Percentiles rank a stretch among this genome's conserved stretches.
phyloP scores from a whole-genome alignment of 2,329 filamentous ascomycete species.

The Colletotrichum sp. region DNA sequence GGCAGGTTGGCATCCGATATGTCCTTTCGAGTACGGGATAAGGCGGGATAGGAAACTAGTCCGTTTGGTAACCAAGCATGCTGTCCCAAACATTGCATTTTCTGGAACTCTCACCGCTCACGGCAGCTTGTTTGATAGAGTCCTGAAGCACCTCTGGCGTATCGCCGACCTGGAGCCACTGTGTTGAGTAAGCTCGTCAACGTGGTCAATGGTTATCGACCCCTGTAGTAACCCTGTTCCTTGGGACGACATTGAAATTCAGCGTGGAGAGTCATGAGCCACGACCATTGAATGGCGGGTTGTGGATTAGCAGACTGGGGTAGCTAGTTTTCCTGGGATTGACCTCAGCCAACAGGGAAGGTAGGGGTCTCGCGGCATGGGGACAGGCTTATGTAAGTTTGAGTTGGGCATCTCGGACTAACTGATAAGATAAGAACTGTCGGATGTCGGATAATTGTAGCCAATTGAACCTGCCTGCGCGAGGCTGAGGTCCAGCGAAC shows the following conservation, averaged over 20 bases:
- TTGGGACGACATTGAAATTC: not conserved
- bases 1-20: not conserved
- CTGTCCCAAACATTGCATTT: not conserved
- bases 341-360: not conserved
- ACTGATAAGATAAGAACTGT: conserved; percentile 7
- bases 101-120: not conserved
- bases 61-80: not conserved
- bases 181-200: not conserved
- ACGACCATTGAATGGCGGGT: not conserved
- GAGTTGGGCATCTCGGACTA: not conserved
- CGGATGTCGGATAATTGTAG: not conserved
- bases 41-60: not conserved
- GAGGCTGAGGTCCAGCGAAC: conserved; percentile 10
- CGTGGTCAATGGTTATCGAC: not conserved
- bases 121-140: not conserved
- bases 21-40: not conserved
- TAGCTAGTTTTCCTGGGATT: not conserved
- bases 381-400: not conserved
- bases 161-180: not conserved
- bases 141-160: not conserved
- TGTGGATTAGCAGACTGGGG: not conserved
- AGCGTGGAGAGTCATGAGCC: conserved; percentile 1
- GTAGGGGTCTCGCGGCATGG: not conserved
- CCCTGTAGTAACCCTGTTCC: not conserved
- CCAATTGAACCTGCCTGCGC: not conserved